Evolutionary conservation across 495 filamentous ascomycete genomes (phyloP), one percentile per base, ranked within the genome.

Genomic region (Parathielavia appendiculata): DNA sequence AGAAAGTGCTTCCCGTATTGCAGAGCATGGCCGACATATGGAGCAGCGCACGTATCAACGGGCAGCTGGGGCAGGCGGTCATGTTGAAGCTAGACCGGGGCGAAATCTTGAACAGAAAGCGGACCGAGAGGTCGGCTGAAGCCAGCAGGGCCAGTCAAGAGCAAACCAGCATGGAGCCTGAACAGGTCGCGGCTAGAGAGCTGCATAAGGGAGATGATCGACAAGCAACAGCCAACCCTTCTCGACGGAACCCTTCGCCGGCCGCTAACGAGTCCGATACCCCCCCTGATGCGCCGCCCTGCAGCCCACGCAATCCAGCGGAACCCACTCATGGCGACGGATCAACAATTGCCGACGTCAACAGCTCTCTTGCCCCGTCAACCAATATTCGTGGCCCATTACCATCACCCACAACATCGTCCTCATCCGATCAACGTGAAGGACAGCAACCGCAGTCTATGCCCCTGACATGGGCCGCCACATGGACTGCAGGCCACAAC

Each of bases 21-120:
- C 79, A 82, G 53, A 68, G 71, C 2, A 67, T 88, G 6, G 76
- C 81, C 19, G 70, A 70, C 5, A 77, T 77, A 7, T 91, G 86
- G 77, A 83, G 78, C 65, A 85, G 80, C 47, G 85, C 85, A 1
- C 78, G 81, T 34, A 77, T 80, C 30, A 86, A 83, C 72, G 80
- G 82, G 10, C 73, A 78, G n/a, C 72, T 86, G 1, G 83, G 81
- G 0, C 63, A 71, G n/a, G 44, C 53, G 3, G 65, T 69, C n/a
- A 63, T 67, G 62, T 32, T 32, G 12, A 60, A 66, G 14, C 43
- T 66, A 6, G 61, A 63, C 44, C 43, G 46, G 5, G 39, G 11
- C 4, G 55, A 57, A 26, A 56, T 56, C 5, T 2, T 41, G 12
- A 35, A 35, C 23, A 43, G 17, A 6, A 57, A 50, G 12, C 46